These are phyloP conservation scores for Claviceps sp. DNA, from an alignment of 2,329 filamentous ascomycete species.

Conservation along the genomic window DNA sequence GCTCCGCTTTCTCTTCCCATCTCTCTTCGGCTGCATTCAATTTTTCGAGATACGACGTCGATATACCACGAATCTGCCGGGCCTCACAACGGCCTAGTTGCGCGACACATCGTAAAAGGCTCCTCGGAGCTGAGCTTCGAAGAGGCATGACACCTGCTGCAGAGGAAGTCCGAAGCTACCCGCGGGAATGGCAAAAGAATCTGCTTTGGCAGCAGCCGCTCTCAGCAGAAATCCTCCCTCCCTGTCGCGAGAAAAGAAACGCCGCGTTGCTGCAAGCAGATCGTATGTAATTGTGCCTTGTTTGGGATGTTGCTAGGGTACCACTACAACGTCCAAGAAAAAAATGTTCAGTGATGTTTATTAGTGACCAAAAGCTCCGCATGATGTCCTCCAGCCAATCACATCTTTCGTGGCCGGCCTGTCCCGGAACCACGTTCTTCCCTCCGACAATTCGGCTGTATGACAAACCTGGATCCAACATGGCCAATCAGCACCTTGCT, in stretches of 20 bases:
- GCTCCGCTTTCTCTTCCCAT: conserved; percentile 34
- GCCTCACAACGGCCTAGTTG: conserved; percentile 10
- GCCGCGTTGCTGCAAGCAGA: neutral
- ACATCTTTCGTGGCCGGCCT: conserved; percentile 3
- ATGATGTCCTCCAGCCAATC: conserved; percentile 18
- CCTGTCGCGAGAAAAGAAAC: neutral
- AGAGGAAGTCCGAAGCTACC: neutral
- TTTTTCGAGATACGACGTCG: conserved; percentile 31
- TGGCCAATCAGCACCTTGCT: conserved; percentile 30
- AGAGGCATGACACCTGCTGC: neutral
- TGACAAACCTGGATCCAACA: conserved; percentile 12
- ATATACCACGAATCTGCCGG: conserved; percentile 22
- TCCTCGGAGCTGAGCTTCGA: conserved; percentile 5
- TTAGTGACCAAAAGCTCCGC: conserved; percentile 8
- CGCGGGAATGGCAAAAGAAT: neutral
- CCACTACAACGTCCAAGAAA: too few species aligned
- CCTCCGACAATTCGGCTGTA: conserved; percentile 13
- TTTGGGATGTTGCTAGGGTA: neutral
- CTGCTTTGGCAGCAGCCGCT: neutral
- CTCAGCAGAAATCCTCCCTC: neutral
- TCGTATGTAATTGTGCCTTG: neutral
- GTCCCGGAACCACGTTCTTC: conserved; percentile 16
- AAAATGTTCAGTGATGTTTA: too few species aligned
- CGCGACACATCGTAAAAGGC: conserved; percentile 14
- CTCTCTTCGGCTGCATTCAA: conserved; percentile 24